Base-by-base conservation (phyloP, 2,329 filamentous ascomycete genomes). In the Fusarium nisikadoi region DNA sequence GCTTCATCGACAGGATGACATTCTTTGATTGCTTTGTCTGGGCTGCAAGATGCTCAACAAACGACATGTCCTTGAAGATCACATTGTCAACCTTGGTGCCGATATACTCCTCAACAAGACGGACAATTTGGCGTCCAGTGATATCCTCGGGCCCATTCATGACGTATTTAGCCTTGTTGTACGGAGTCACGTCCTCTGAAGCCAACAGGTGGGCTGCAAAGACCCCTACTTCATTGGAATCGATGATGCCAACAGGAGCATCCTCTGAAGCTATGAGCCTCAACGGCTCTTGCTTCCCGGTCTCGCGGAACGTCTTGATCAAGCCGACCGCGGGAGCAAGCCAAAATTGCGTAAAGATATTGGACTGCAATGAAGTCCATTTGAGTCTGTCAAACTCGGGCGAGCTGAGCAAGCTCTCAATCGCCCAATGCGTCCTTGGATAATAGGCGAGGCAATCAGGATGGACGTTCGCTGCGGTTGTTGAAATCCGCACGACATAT, bases 131-230 rank as follows among this genome's bases (percentile, higher is more conserved):
- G 7, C 33, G 39, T 0, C 58, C 58, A 3, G 31, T 61, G 20
- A 61, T 27, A 3, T 61, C 50, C 8, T 58, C 39, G 2, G 58
- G 25, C 3, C 50, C 50, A 0, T 33, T 61, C 50, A 58, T 2
- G 25, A 61, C 25, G 12, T 61, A 61, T 33, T 27, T 61, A 0
- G 52, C 50, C n/a, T 61, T 58, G 0, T 27, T n/a, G 0, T 61
- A 25, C 3, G 2, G 8, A 0, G 5, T 7, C 1, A 45, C 2
- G 0, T 58, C 25, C 0, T 45, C 17, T 0, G 8, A 6, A 3
- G 10, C 12, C 0, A 61, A 3, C 0, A 61, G 33, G 0, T 16
- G 50, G 9, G 39, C 52, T 11, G 58, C 33, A 1, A 61, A 57
- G 4, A 58, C 0, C 2, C 58, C 58, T 8, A 58, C 58, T 13